A percentile compares a stretch with the other conserved stretches of the same genome.
phyloP scores from a whole-genome alignment of 225 moss, liverwort and hornwort species.

The Straminergon stramineum region DNA sequence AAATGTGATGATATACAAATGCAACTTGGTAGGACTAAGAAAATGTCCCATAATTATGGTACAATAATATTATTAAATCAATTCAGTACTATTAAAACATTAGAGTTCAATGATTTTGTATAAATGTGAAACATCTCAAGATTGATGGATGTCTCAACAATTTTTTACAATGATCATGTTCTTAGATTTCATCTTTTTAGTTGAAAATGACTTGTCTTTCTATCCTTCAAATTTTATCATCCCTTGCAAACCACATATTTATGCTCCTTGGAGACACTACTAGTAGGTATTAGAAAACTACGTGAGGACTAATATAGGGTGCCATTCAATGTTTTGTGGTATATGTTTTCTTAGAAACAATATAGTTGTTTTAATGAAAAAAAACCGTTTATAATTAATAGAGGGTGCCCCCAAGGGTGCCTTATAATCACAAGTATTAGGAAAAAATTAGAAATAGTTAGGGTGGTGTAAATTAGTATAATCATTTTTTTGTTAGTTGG shows the following conservation, averaged over 20 bases:
- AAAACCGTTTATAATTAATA: not conserved
- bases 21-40: not conserved
- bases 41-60: not conserved
- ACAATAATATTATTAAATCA: not conserved
- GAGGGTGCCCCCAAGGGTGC: too few relatives aligned
- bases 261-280: not conserved
- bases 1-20: not conserved
- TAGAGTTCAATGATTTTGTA: not conserved
- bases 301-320: not conserved
- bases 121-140: not conserved
- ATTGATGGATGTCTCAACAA: not conserved
- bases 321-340: not conserved
- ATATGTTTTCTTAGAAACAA: not conserved
- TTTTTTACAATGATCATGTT: not conserved
- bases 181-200: not conserved
- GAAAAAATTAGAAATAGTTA: not conserved
- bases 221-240: not conserved
- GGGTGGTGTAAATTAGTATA: not conserved
- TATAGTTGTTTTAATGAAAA: not conserved
- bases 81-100: not conserved
- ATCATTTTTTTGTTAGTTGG: not conserved
- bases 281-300: not conserved
- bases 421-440: not conserved
- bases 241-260: not conserved
- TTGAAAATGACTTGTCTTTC: fast-evolving